Evolutionary conservation across 352 stramenopile species (phyloP).

Genomic region (Globisporangium polare): DNA sequence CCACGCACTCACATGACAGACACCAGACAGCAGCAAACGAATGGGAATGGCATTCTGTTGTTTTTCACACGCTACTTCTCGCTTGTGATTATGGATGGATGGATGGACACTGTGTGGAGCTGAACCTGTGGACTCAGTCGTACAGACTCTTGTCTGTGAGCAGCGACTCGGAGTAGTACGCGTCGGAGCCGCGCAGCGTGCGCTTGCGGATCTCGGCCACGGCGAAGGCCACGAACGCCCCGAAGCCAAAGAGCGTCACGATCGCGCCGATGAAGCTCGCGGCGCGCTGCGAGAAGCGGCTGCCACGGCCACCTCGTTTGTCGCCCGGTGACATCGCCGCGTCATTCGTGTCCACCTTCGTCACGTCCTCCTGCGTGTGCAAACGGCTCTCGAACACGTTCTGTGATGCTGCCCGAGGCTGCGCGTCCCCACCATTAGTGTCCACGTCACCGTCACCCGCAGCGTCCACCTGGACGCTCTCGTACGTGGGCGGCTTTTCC

Average conservation of each 20-base stretch:
- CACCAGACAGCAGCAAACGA: background rate
- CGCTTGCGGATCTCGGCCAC: constrained; percentile 33
- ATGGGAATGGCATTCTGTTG: background rate
- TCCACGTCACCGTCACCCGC: background rate
- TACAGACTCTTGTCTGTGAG: constrained; percentile 52
- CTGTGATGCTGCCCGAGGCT: background rate
- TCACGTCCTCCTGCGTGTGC: constrained; percentile 48
- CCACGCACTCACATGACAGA: background rate
- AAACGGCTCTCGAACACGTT: constrained; percentile 56
- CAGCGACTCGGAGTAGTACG: constrained; percentile 63
- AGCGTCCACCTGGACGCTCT: constrained; percentile 21
- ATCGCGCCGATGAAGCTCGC: constrained; percentile 66
- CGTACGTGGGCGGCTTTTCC: constrained; percentile 28
- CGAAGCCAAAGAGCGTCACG: constrained; percentile 54
- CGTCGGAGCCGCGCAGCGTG: constrained; percentile 25
- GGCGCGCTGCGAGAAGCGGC: constrained; percentile 38
- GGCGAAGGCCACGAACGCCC: constrained; percentile 36
- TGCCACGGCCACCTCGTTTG: constrained; percentile 11
- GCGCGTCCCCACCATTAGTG: background rate
- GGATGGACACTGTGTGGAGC: background rate
- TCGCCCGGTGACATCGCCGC: background rate
- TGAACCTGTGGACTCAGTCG: constrained; percentile 17
- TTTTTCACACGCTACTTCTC: background rate
- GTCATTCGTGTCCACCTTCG: constrained; percentile 6
- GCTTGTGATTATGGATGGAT: background rate